Evolutionary conservation across 768 basidiomycete species (phyloP), one percentile per base, ranked within the genome.

Genomic region (Lyophyllum semitale): DNA sequence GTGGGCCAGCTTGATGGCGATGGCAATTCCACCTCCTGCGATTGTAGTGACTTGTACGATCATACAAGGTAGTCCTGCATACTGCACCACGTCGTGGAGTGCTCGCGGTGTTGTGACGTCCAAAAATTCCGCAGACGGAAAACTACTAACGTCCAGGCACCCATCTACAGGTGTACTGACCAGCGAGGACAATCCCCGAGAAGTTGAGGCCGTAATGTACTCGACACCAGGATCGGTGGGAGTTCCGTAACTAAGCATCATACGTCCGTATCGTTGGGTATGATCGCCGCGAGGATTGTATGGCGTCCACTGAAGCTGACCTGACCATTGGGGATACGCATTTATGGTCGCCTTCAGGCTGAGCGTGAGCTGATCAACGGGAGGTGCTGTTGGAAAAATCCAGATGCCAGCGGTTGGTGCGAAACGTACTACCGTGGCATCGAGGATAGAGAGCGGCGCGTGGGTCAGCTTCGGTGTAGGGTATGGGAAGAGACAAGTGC

Each of bases 41-140:
- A 75, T 70, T 2, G 54, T 63, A 4, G 72, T 74, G 27, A 71
- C 32, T 58, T 74, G 74, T 12, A 74, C 66, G 8, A 72, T 66
- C 58, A 73, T 61, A 23, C 61, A 65, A 23, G 73, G 73, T 8
- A 68, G 55, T 3, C 68, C 71, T 2, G 41, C 38, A 25, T 51
- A 66, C 8, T 62, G 54, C 17, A 41, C 58, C 9, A 40, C 40
- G 57, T 64, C 60, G 35, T 67, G 63, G 22, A 69, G 40, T 15
- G 66, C 70, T 32, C 71, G 61, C 8, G 64, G 66, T 17, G 60
- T 55, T 9, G 53, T 46, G 8, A 66, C 55, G 9, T 68, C 48
- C 4, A 71, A 47, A n/a, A 60, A 48, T 20, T 63, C 59, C 2
- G 23, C 20, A 12, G 46, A 58, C 5, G 56, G 59, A 33, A 60